Conservation (phyloP, 2,329 filamentous ascomycete species). For the Myotisia sp. region DNA sequence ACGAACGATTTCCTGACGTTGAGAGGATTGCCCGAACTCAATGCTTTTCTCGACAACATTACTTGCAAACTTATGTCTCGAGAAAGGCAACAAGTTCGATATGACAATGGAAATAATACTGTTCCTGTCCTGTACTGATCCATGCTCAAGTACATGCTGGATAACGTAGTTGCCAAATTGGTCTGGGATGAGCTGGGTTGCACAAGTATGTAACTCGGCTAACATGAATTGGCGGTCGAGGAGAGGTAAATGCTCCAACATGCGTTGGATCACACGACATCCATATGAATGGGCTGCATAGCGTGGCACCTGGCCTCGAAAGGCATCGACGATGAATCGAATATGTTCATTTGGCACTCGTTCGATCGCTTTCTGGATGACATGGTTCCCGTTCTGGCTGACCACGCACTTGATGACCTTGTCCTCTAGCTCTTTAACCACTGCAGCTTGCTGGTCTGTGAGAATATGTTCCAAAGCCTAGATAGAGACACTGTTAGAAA, state of each 20-base stretch:
- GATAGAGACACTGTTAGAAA: conserved; percentile 11
- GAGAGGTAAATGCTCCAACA: conserved; percentile 68
- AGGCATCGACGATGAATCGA: conserved; percentile 69
- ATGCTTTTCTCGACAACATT: conserved; percentile 96
- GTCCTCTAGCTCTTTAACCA: conserved; percentile 68
- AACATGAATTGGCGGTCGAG: conserved; percentile 59
- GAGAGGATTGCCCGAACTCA: conserved; percentile 51
- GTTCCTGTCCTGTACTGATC: conserved; percentile 55
- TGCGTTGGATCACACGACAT: conserved; percentile 83
- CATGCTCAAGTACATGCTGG: conserved; percentile 76
- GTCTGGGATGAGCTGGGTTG: conserved; percentile 61
- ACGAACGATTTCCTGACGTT: conserved; percentile 55
- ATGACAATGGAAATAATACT: conserved; percentile 63
- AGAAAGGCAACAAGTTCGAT: conserved; percentile 56
- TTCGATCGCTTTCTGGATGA: conserved; percentile 87
- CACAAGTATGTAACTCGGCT: conserved; percentile 60
- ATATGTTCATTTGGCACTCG: conserved; percentile 63
- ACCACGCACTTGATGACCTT: conserved; percentile 65
- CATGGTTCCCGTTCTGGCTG: conserved; percentile 89
- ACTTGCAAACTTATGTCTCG: conserved; percentile 91
- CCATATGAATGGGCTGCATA: conserved; percentile 72
- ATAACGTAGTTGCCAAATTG: conserved; percentile 94
- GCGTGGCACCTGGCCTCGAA: conserved; percentile 58
- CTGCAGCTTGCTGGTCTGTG: conserved; percentile 73
- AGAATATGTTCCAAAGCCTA: conserved; percentile 80